These are phyloP conservation scores for Millerago galiae DNA, from an alignment of 805 yeast species.

Conservation along the genomic window DNA sequence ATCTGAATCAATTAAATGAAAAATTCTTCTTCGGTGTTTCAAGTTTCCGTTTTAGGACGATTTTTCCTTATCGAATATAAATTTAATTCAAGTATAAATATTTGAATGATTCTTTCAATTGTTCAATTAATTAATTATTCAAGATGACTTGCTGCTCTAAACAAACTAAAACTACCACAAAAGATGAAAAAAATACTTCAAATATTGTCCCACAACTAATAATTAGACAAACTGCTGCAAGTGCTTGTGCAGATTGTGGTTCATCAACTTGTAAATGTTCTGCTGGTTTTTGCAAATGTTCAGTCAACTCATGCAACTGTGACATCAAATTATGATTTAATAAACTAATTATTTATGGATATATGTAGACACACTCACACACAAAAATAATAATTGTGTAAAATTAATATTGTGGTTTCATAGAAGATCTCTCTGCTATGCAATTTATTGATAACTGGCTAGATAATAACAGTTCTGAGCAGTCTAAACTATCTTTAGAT, in stretches of 20 bases:
- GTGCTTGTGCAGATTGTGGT: conserved; percentile 20
- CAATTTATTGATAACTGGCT: conserved; percentile 10
- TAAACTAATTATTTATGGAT: not conserved
- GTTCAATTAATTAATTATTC: not conserved
- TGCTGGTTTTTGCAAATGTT: conserved; percentile 21
- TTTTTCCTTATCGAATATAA: conserved; percentile 5
- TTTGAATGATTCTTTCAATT: not conserved
- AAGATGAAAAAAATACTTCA: not conserved
- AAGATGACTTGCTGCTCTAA: conserved; percentile 19
- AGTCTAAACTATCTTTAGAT: conserved; percentile 1
- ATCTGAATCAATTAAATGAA: not conserved
- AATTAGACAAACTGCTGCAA: conserved; percentile 19
- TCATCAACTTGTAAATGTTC: conserved; percentile 23
- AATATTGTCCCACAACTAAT: conserved; percentile 17
- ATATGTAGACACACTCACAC: not conserved
- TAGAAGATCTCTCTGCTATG: not conserved
- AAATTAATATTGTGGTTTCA: not conserved
- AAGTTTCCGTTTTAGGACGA: conserved; percentile 14
- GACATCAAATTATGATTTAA: conserved; percentile 15
- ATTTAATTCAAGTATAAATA: not conserved
- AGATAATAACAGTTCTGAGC: conserved; percentile 4
- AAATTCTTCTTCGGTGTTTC: conserved; percentile 6
- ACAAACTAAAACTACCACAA: conserved; percentile 8
- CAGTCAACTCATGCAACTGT: conserved; percentile 19
- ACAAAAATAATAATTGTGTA: too few species aligned